These are phyloP conservation scores for Ailanthus altissimus DNA, from an alignment of 345 rosid species.

Conservation along the genomic window DNA sequence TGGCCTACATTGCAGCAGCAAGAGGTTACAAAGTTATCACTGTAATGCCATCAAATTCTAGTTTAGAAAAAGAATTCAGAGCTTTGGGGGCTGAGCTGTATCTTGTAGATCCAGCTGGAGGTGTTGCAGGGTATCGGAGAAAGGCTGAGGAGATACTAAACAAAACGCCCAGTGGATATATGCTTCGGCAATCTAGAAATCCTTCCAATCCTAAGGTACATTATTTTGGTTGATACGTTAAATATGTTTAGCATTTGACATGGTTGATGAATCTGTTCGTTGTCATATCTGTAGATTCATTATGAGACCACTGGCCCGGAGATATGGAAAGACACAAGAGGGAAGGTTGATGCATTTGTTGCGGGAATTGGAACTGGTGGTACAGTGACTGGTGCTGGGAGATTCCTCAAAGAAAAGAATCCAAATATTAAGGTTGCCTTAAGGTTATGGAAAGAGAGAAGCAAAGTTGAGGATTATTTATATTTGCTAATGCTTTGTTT, in stretches of 20 bases:
- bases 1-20: conserved; percentile 67
- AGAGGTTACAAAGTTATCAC: conserved; percentile 68
- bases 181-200: conserved; percentile 52
- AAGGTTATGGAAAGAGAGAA: no score
- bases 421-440: conserved; percentile 51
- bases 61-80: conserved; percentile 64
- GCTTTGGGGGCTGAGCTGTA: conserved; percentile 77
- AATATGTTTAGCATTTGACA: background rate
- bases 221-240: background rate
- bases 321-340: conserved; percentile 43
- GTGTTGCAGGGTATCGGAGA: conserved; percentile 36
- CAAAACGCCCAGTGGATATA: conserved; percentile 56
- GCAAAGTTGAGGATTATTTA: background rate
- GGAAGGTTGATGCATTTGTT: conserved; percentile 52
- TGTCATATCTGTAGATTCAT: conserved; percentile 41
- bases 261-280: background rate
- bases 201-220: conserved; percentile 60
- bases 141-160: conserved; percentile 56
- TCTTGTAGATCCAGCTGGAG: conserved; percentile 50
- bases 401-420: conserved; percentile 64
- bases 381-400: conserved; percentile 60
- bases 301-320: conserved; percentile 42
- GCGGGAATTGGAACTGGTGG: conserved; percentile 60
- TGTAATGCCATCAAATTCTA: conserved; percentile 54
- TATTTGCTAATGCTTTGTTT: background rate